These are phyloP conservation scores for Capillidium rhysosporum DNA, from an alignment of 371 early-diverging fungal species.

Conservation along the genomic window DNA sequence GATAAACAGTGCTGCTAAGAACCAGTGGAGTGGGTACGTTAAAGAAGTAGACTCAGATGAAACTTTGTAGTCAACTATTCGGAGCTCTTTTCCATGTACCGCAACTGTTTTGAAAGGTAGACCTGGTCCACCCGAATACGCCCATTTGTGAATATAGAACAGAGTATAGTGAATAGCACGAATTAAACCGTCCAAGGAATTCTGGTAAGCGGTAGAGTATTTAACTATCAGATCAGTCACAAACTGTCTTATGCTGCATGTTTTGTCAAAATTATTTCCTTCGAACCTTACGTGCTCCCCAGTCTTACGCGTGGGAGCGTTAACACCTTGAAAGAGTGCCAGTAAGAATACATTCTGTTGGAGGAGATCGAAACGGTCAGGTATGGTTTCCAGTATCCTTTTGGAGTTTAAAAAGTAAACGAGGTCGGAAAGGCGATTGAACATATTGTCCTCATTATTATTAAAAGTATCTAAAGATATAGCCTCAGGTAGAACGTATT, in stretches of 20 bases:
- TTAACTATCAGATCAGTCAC: background rate
- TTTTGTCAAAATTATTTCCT: background rate
- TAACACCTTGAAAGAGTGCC: slow-evolving; percentile 8
- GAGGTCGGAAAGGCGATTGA: slow-evolving; percentile 3
- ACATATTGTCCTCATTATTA: background rate
- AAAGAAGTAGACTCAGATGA: slow-evolving; percentile 57
- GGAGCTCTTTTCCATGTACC: slow-evolving; percentile 8
- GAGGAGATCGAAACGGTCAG: background rate
- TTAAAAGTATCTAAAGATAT: background rate
- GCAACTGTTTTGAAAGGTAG: background rate
- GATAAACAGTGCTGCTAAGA: slow-evolving; percentile 47
- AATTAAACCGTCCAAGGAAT: background rate
- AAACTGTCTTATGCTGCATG: background rate
- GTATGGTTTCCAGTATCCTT: too few relatives aligned
- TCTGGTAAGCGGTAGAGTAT: background rate
- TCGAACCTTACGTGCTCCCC: background rate
- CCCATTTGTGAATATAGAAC: background rate
- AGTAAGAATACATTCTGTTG: slow-evolving; percentile 9
- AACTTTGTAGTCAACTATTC: slow-evolving; percentile 46
- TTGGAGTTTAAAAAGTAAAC: slow-evolving; percentile 6
- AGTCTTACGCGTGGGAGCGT: background rate
- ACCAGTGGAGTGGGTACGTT: slow-evolving; percentile 86
- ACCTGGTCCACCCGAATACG: too few relatives aligned
- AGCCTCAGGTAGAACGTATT: background rate
- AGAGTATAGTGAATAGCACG: background rate